Evolutionary conservation across 352 stramenopile species (phyloP).

Genomic region (Phytopythium ostracodes): DNA sequence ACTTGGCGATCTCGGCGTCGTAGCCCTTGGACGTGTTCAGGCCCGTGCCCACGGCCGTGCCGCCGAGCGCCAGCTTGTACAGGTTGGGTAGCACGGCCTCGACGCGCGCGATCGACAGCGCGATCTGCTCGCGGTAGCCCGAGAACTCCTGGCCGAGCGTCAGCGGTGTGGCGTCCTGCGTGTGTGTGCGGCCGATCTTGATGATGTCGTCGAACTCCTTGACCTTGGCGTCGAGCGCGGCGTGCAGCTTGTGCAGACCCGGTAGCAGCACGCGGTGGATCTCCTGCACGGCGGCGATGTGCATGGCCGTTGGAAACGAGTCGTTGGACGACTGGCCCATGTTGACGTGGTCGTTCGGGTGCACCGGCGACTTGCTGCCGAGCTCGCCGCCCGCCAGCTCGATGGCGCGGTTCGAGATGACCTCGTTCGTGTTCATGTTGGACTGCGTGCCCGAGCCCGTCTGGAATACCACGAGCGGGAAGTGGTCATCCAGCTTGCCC

Average conservation of each 20-base stretch:
- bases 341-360: too few relatives aligned
- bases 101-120: slow-evolving; percentile 87
- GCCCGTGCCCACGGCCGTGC: slow-evolving; percentile 94
- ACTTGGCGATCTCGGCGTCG: slow-evolving; percentile 90
- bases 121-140: slow-evolving; percentile 92
- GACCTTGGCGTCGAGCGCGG: slow-evolving; percentile 82
- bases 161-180: slow-evolving; percentile 92
- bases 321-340: slow-evolving; percentile 96
- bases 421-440: too few relatives aligned
- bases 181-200: slow-evolving; percentile 97
- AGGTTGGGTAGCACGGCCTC: slow-evolving; percentile 80
- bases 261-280: slow-evolving; percentile 72
- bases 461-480: too few relatives aligned
- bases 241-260: slow-evolving; percentile 76
- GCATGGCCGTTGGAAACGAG: slow-evolving; percentile 97
- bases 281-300: slow-evolving; percentile 92
- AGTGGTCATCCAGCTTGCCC: too few relatives aligned
- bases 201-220: slow-evolving; percentile 93
- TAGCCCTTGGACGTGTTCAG: slow-evolving; percentile 92
- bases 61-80: slow-evolving; percentile 92
- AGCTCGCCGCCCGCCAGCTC: too few relatives aligned
- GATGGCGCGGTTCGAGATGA: too few relatives aligned
- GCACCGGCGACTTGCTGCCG: too few relatives aligned
- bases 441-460: too few relatives aligned
- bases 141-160: slow-evolving; percentile 98